Base-by-base conservation (phyloP, 2,329 filamentous ascomycete genomes). In the Hyphodiscus sp. region DNA sequence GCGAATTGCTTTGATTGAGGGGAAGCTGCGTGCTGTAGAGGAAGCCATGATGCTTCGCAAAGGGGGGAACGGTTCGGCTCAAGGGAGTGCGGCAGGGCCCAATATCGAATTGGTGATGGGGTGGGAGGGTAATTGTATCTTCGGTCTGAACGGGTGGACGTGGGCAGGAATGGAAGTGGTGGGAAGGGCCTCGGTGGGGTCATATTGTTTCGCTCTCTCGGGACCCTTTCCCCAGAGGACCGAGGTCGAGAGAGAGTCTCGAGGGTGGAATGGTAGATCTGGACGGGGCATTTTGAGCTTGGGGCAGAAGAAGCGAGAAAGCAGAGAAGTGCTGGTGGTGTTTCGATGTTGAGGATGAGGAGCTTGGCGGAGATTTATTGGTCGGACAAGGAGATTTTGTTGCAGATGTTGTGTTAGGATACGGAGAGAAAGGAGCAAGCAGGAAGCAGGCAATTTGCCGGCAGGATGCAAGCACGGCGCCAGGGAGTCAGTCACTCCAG, bases 1-100 rank as follows among this genome's bases (percentile, higher is more conserved):
- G 64, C 84, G 77, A 56, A 92, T 73, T 67, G 83, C 79, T 72
- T 88, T 89, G 74, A 92, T 90, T 52, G 78, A 86, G 46, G 87
- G 87, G 62, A 91, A 91, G 33, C 53, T 59, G 45, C 64, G 60
- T 49, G 55, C 66, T 41, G 63, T 50, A 26, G 62, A 49, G 42
- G 65, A 56, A 43, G 61, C 54, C 62, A 67, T 65, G 46, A 38
- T 58, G 51, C 49, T 8, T 26, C 23, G 8, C 19, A 26, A 42
- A 5, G 44, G 18, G 29, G 20, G 33, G 26, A 47, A n/a, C 45
- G 19, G 41, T 38, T 38, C 33, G 33, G 33, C 16, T 38, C 4
- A 38, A 20, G 23, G 7, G 33, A 42, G 38, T 26, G 15, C 45
- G 19, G 11, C 33, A 6, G 11, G 5, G 13, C 13, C 5, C 33